Evolutionary conservation across 306 rosid species (phyloP).

Genomic region (Lablab purpureus): DNA sequence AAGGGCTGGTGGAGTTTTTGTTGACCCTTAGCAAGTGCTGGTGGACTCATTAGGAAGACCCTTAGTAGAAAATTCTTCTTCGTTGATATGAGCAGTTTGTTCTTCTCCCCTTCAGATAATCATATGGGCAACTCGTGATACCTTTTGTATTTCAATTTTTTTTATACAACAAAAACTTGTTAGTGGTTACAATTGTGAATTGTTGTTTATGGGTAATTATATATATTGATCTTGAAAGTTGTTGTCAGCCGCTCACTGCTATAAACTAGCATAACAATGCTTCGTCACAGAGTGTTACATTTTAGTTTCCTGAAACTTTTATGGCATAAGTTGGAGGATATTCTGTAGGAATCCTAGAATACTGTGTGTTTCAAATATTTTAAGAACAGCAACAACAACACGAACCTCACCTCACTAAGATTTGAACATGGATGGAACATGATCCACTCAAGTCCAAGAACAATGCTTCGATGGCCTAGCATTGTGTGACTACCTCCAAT

Average conservation of each 20-base stretch:
- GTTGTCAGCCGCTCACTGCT: conserved; percentile 30
- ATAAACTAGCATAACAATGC: conserved; percentile 17
- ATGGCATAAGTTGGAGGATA: neutral
- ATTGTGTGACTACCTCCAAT: neutral
- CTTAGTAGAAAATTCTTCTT: conserved; percentile 23
- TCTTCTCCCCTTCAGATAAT: neutral
- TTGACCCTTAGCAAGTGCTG: conserved; percentile 30
- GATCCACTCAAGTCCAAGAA: conserved; percentile 3
- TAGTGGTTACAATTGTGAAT: conserved; percentile 20
- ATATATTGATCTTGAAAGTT: conserved; percentile 18
- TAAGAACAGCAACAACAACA: neutral
- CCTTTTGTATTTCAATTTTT: neutral
- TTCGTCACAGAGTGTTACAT: neutral
- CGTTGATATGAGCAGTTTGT: neutral
- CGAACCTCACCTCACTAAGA: neutral
- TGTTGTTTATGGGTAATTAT: neutral
- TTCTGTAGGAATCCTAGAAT: conserved; percentile 6
- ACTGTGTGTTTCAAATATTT: conserved; percentile 18
- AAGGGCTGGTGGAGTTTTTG: conserved; percentile 15
- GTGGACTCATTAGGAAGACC: conserved; percentile 27
- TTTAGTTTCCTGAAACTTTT: neutral
- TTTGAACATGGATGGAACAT: conserved; percentile 16
- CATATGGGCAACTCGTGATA: neutral
- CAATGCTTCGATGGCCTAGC: conserved; percentile 28
- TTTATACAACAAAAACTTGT: neutral